Base-by-base conservation (phyloP, 2,329 filamentous ascomycete species). In the Monascus ruber region DNA sequence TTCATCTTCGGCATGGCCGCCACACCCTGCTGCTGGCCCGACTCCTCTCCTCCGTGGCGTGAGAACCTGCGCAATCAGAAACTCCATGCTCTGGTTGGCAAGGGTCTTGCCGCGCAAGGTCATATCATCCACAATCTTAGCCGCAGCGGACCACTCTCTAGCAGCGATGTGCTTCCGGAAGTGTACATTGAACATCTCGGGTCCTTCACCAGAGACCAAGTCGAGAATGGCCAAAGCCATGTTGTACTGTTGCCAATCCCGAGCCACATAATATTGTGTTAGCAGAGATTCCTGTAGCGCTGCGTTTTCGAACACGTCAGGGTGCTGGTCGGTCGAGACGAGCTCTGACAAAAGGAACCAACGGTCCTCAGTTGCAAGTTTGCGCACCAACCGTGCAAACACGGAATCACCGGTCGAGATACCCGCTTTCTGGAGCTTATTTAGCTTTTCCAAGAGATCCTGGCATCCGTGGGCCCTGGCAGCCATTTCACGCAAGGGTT, bases 401-500 rank as follows among this genome's bases (percentile, higher is more conserved):
- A 74, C 70, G 4, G 76, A 79, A 4, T 70, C 61, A 4, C 74
- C 71, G 26, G 85, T 66, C 1, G 69, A 66, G 26, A 94, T 83
- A 0, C 76, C 77, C 5, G 76, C 65, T 37, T 70, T 63, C 43
- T 73, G 66, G 3, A 94, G 66, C 39, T 77, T 71, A 25, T 69
- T 57, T 25, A 94, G 71, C 27, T 77, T 75, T 1, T 65, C 56
- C 24, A 69, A 53, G n/a, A 91, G 65, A 5, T 70, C 72, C 27
- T 71, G 63, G 0, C 76, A 58, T 6, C 72, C 71, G 1, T 66
- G 58, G 38, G 83, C 76, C 51, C 84, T 73, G 7, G 82, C 59
- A 3, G 80, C 85, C 58, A 94, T 77, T 34, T 88, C 81, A 47
- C 87, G 82, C 17, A 94, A 58, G 4, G 85, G 83, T 11, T 82